Evolutionary conservation across 176 grass and related monocot species (phyloP).

Genomic region (Pharus latifolius): DNA sequence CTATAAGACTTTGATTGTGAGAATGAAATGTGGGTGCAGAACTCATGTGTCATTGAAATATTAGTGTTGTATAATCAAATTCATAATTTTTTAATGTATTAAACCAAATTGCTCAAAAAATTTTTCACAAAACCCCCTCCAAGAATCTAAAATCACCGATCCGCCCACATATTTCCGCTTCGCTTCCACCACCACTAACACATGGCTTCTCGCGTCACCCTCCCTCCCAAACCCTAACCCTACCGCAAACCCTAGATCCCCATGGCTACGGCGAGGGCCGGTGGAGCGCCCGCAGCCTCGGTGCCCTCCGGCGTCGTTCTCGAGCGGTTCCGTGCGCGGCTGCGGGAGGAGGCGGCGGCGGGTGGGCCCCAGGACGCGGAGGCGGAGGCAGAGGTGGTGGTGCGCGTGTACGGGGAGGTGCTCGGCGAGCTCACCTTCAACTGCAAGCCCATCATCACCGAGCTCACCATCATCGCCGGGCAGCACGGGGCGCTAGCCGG

Average conservation of each 20-base stretch:
- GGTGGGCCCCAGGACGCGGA: slow-evolving; percentile 5
- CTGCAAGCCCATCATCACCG: slow-evolving; percentile 96
- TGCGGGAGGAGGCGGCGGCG: slow-evolving; percentile 43
- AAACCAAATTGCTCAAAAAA: no score
- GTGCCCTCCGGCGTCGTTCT: slow-evolving; percentile 14
- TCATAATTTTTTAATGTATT: no score
- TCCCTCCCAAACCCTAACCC: slow-evolving; percentile 36
- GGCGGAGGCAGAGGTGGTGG: slow-evolving; percentile 28
- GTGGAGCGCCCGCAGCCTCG: not conserved
- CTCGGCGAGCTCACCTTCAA: slow-evolving; percentile 89
- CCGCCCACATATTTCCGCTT: not conserved
- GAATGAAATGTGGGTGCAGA: no score
- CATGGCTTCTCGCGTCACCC: no score
- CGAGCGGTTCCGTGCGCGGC: slow-evolving; percentile 51
- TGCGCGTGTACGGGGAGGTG: slow-evolving; percentile 50
- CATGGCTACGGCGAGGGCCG: not conserved
- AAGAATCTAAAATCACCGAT: slow-evolving; percentile 18
- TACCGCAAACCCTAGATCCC: slow-evolving; percentile 1
- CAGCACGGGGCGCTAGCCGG: slow-evolving; percentile 52
- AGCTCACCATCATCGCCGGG: slow-evolving; percentile 82
- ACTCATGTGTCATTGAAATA: no score
- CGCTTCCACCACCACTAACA: not conserved
- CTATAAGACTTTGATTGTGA: no score
- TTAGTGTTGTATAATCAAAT: no score
- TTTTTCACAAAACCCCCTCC: not conserved